Conservation (phyloP, 1,139 yeast genomes). For the Debaryomyces udenii region DNA sequence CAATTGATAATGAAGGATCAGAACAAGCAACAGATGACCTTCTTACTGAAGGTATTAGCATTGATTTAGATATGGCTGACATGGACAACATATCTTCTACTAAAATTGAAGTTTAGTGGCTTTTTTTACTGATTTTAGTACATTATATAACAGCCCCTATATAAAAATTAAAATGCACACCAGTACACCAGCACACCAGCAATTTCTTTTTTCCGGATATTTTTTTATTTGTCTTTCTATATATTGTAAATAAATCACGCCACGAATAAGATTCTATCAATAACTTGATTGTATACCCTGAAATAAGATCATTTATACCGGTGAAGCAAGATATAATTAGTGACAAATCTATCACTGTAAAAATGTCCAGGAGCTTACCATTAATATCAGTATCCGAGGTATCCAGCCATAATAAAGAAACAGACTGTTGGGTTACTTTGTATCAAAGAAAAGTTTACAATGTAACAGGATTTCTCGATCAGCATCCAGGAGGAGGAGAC, state of each 20-base stretch:
- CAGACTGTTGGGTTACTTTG: constrained; percentile 79
- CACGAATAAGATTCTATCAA: neutral
- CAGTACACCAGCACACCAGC: neutral
- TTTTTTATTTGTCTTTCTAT: neutral
- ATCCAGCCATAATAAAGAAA: constrained; percentile 48
- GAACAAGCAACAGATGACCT: constrained; percentile 11
- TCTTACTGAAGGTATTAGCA: constrained; percentile 17
- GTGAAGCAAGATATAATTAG: neutral
- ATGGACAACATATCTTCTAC: constrained; percentile 9
- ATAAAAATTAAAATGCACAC: neutral
- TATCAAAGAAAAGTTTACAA: constrained; percentile 76
- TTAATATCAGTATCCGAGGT: constrained; percentile 43
- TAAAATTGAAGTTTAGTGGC: constrained; percentile 1
- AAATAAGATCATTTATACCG: neutral
- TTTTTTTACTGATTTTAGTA: no score
- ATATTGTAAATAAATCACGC: neutral
- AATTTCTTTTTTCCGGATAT: neutral
- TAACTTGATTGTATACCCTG: no score
- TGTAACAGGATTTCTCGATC: constrained; percentile 74
- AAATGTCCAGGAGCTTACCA: constrained; percentile 36
- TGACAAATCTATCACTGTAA: neutral
- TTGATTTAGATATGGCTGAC: constrained; percentile 22
- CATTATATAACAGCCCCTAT: no score
- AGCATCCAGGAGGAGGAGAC: constrained; percentile 89
- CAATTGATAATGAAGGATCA: constrained; percentile 11